Conservation (phyloP, 2,329 filamentous ascomycete genomes). For the Aspergillaceae sp. region DNA sequence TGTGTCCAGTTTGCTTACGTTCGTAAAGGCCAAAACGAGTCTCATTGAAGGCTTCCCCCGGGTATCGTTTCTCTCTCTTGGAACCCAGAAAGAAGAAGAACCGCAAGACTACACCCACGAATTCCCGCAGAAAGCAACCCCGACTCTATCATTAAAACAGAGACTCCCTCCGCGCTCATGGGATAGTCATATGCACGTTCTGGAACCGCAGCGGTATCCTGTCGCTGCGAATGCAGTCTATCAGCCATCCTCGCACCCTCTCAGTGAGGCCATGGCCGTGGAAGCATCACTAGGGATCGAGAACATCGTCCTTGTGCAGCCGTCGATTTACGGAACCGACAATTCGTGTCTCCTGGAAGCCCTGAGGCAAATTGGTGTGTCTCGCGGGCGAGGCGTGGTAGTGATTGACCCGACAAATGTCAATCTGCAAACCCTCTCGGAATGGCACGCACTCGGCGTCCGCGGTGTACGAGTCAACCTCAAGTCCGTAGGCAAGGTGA, state of each 20-base stretch:
- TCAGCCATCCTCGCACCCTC: slow-evolving; percentile 41
- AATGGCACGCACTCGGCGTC: slow-evolving; percentile 52
- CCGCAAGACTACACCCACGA: slow-evolving; percentile 4
- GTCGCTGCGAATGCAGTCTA: slow-evolving; percentile 45
- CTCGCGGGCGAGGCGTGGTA: slow-evolving; percentile 48
- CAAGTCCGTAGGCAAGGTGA: slow-evolving; percentile 42
- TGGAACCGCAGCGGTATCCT: slow-evolving; percentile 46
- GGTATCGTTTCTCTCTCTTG: slow-evolving; percentile 8
- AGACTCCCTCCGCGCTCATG: slow-evolving; percentile 37
- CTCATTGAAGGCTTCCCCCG: slow-evolving; percentile 9
- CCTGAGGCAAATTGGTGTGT: slow-evolving; percentile 41
- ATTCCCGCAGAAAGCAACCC: neutral
- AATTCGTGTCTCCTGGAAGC: slow-evolving; percentile 52
- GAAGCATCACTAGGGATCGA: slow-evolving; percentile 44
- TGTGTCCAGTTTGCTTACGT: slow-evolving; percentile 17
- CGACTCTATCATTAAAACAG: slow-evolving; percentile 10
- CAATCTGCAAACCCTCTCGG: slow-evolving; percentile 31
- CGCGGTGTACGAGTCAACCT: slow-evolving; percentile 54
- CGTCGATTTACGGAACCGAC: slow-evolving; percentile 54
- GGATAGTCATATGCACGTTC: slow-evolving; percentile 58
- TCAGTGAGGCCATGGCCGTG: slow-evolving; percentile 46
- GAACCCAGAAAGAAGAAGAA: slow-evolving; percentile 1
- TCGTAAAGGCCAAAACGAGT: slow-evolving; percentile 14
- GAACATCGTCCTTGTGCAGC: slow-evolving; percentile 53
- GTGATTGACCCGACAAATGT: slow-evolving; percentile 44